These are phyloP conservation scores for Aspergillus sp. DNA, from an alignment of 2,329 filamentous ascomycete species.

Conservation along the genomic window DNA sequence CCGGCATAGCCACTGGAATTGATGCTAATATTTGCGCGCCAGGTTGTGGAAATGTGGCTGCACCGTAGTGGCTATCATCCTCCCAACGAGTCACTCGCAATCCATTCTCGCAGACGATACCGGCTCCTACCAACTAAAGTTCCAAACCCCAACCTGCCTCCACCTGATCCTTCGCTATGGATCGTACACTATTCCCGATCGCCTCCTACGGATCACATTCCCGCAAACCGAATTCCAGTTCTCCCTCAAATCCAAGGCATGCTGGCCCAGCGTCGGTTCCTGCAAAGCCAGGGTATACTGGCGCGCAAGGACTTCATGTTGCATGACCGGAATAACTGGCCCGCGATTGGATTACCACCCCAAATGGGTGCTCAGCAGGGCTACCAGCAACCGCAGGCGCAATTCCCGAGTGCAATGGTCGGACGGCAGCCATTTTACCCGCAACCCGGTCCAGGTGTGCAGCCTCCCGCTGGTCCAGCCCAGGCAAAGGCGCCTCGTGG, in stretches of 20 bases:
- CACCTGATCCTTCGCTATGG: slow-evolving; percentile 80
- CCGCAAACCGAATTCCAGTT: slow-evolving; percentile 58
- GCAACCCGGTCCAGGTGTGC: slow-evolving; percentile 27
- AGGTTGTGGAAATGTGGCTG: slow-evolving; percentile 87
- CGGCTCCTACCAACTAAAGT: slow-evolving; percentile 72
- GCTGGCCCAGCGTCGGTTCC: slow-evolving; percentile 51
- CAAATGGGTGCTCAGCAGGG: slow-evolving; percentile 48
- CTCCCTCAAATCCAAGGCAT: slow-evolving; percentile 41
- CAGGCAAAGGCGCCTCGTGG: slow-evolving; percentile 43
- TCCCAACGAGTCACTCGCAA: slow-evolving; percentile 68
- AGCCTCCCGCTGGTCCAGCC: slow-evolving; percentile 23
- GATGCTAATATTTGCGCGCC: slow-evolving; percentile 7
- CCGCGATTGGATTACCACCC: slow-evolving; percentile 70
- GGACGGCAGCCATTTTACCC: slow-evolving; percentile 39
- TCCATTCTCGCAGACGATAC: slow-evolving; percentile 81
- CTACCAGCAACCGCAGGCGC: slow-evolving; percentile 52
- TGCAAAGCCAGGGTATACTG: slow-evolving; percentile 76
- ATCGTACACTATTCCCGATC: slow-evolving; percentile 85
- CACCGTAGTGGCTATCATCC: slow-evolving; percentile 79
- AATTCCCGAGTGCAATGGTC: slow-evolving; percentile 35
- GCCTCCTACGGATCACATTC: slow-evolving; percentile 71
- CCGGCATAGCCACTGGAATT: neutral
- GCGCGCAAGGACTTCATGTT: slow-evolving; percentile 93
- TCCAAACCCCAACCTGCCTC: slow-evolving; percentile 67
- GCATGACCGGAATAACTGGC: slow-evolving; percentile 86